Conservation (phyloP, 2,329 filamentous ascomycete species). For the Dactylellina sp. region DNA sequence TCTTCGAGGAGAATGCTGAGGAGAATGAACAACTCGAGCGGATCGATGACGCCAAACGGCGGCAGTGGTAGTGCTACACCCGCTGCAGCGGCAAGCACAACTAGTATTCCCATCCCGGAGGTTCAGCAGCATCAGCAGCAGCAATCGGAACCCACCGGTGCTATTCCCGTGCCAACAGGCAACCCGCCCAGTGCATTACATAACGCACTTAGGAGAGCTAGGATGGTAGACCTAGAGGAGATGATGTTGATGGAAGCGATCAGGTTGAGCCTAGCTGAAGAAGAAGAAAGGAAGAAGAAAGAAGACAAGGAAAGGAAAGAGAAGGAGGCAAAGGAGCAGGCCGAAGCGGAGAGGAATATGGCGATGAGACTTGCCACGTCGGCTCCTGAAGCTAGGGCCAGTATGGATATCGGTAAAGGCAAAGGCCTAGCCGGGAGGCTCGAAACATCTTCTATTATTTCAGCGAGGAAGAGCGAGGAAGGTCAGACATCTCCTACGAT, state of each 20-base stretch:
- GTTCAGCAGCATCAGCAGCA: constrained; percentile 4
- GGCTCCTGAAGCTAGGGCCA: constrained; percentile 41
- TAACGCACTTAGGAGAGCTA: constrained; percentile 70
- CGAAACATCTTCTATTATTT: constrained; percentile 23
- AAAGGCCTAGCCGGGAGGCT: constrained; percentile 34
- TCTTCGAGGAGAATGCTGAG: constrained; percentile 51
- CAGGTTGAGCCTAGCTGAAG: constrained; percentile 85
- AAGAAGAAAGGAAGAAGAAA: constrained; percentile 90
- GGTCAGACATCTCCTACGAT: constrained; percentile 37
- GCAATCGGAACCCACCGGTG: constrained; percentile 48
- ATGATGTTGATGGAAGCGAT: constrained; percentile 99
- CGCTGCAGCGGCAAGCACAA: constrained; percentile 42
- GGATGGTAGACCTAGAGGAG: constrained; percentile 90
- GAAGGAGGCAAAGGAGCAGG: constrained; percentile 84
- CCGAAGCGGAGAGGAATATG: constrained; percentile 59
- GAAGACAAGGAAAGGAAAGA: constrained; percentile 88
- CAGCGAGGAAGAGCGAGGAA: constrained; percentile 42
- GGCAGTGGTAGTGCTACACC: constrained; percentile 48
- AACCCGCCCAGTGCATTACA: constrained; percentile 65
- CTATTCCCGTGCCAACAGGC: constrained; percentile 58
- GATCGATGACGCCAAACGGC: constrained; percentile 51
- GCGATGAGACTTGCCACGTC: constrained; percentile 50
- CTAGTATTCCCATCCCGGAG: constrained; percentile 60
- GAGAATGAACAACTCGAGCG: constrained; percentile 46
- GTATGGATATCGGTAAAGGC: constrained; percentile 43